These are phyloP conservation scores for Xylariaceae sp. DNA, from an alignment of 2,329 filamentous ascomycete genomes.

Conservation along the genomic window DNA sequence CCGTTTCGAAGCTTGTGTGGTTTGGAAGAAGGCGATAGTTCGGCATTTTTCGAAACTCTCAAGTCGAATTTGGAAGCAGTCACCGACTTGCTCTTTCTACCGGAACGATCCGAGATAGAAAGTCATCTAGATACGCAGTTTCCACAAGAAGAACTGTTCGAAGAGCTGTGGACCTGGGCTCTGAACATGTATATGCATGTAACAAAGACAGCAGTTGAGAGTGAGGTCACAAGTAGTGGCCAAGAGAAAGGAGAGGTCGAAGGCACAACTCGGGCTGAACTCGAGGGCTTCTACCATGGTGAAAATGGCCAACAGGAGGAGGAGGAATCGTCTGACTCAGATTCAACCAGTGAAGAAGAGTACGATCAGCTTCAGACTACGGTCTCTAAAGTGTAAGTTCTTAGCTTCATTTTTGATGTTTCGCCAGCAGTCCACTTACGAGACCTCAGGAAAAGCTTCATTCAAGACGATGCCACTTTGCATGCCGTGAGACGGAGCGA, in stretches of 20 bases:
- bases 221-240: background rate
- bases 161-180: constrained; percentile 24
- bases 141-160: constrained; percentile 16
- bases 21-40: constrained; percentile 6
- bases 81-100: constrained; percentile 7
- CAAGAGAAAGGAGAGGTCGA: background rate
- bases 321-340: constrained; percentile 8
- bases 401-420: background rate
- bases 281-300: constrained; percentile 16
- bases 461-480: constrained; percentile 20
- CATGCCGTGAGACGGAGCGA: constrained; percentile 23
- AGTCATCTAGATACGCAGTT: constrained; percentile 13
- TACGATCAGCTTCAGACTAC: constrained; percentile 21
- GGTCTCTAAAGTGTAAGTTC: constrained; percentile 19
- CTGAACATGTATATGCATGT: constrained; percentile 15
- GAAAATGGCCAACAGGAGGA: constrained; percentile 9
- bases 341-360: constrained; percentile 20
- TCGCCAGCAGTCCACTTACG: constrained; percentile 16
- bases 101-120: constrained; percentile 2
- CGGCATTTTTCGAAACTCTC: constrained; percentile 3
- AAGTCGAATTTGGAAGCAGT: constrained; percentile 15
- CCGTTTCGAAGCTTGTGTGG: constrained; percentile 22
- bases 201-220: background rate
- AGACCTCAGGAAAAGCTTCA: constrained; percentile 24
- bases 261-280: constrained; percentile 2